phyloP scores from a whole-genome alignment of 345 rosid genomes.

The Gossypium herbaceum region DNA sequence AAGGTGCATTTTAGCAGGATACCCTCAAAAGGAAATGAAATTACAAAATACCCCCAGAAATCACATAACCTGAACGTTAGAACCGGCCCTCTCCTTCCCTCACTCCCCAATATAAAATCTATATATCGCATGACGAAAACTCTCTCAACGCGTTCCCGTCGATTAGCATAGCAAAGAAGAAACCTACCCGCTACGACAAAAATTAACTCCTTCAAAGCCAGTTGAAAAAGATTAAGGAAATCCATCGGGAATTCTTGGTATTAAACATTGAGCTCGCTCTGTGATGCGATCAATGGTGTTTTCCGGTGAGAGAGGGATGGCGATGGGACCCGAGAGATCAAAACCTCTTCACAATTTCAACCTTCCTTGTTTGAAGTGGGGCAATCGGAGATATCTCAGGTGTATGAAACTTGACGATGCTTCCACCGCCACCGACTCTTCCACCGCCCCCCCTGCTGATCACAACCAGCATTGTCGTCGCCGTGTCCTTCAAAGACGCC shows the following conservation, averaged over 20 bases:
- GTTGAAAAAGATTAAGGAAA: not conserved
- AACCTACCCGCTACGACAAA: not conserved
- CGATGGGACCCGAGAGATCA: conserved; percentile 49
- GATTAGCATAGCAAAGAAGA: conserved; percentile 24
- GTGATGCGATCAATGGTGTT: conserved; percentile 34
- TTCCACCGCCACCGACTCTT: conserved; percentile 14
- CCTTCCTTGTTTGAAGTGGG: conserved; percentile 53
- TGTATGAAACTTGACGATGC: conserved; percentile 37
- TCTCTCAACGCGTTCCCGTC: conserved; percentile 34
- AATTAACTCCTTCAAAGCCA: not conserved
- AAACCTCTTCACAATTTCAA: conserved; percentile 49
- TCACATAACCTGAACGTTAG: conserved; percentile 31
- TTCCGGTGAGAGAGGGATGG: conserved; percentile 30
- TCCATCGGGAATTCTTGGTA: not conserved
- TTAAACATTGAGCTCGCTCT: not conserved
- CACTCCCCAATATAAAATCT: conserved; percentile 11
- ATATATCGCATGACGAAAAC: conserved; percentile 13
- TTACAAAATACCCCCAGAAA: conserved; percentile 5
- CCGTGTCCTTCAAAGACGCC: conserved; percentile 18
- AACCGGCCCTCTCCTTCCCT: conserved; percentile 17
- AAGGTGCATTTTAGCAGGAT: conserved; percentile 25
- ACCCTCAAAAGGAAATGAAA: not conserved
- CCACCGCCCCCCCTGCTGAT: conserved; percentile 16
- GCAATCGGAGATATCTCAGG: conserved; percentile 36
- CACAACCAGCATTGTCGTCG: conserved; percentile 19